These are phyloP conservation scores for Xylaria sp. DNA, from an alignment of 2,329 filamentous ascomycete species.

Conservation along the genomic window DNA sequence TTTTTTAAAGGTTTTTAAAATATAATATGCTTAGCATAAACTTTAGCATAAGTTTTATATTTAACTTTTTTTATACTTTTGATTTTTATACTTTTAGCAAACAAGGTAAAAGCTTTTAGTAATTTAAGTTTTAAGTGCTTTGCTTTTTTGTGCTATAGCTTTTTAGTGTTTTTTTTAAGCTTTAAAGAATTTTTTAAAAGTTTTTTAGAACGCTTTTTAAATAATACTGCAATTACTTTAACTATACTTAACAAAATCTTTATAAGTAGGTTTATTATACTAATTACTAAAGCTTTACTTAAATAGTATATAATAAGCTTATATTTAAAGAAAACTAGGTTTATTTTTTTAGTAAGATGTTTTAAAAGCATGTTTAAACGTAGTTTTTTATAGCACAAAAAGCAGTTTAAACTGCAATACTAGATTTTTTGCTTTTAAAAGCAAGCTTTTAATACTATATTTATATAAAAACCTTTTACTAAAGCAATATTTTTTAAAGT, in stretches of 20 bases:
- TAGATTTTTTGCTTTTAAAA: neutral
- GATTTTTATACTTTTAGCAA: neutral
- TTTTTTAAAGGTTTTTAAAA: neutral
- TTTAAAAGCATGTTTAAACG: neutral
- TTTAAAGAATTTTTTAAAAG: neutral
- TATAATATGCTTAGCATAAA: neutral
- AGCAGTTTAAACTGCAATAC: neutral
- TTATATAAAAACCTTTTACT: neutral
- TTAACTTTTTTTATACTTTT: slow-evolving; percentile 5
- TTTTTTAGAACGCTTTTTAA: neutral
- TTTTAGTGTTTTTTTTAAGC: neutral
- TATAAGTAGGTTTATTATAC: neutral
- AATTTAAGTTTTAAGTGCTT: neutral
- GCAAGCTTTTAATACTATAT: slow-evolving; percentile 1
- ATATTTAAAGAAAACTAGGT: slow-evolving; percentile 12
- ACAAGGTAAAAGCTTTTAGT: neutral
- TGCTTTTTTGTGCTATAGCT: neutral
- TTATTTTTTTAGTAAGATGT: neutral
- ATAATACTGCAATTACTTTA: neutral
- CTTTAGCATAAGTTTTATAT: neutral
- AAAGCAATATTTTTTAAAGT: neutral
- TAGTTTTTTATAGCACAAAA: neutral
- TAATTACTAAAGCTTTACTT: neutral
- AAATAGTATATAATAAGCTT: slow-evolving; percentile 3
- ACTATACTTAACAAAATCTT: neutral